Evolutionary conservation across 805 yeast genomes (phyloP), one percentile per base, ranked within the genome.

Genomic region (Zygotorulaspora florentina): DNA sequence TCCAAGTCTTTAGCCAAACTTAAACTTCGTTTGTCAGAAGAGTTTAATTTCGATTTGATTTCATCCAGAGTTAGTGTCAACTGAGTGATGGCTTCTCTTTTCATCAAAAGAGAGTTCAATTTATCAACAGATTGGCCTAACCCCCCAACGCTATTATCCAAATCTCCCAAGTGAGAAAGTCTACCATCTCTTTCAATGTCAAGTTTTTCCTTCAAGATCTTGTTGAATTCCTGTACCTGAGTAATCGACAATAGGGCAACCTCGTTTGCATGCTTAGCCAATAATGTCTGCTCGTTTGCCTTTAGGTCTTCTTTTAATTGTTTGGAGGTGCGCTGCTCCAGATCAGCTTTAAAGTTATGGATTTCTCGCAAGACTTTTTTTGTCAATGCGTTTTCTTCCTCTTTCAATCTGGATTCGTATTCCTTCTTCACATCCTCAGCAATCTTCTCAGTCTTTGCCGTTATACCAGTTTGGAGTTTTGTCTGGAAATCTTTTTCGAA

Each of bases 131-230:
- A 55, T 5, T 54, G 51, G 9, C 54, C 26, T 29, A 91, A 72
- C 29, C 75, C 73, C 20, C 66, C 71, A 42, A 85, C 70, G 56
- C 80, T 74, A 9, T 69, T 51, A 54, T 76, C 71, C 45, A 93
- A 73, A 46, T 80, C 77, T 28, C 75, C 74, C 58, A 93, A 73
- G 57, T 83, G 74, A 39, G 84, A 74, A 57, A 90, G 77, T 61
- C 93, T 82, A 23, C 89, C 87, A 52, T 82, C 74, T 68, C 98
- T 82, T 72, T 85, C 95, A 10, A 64, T 52, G 52, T 84, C 90
- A 43, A 90, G 76, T 48, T 76, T 76, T 44, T 77, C 74, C 38
- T 74, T 62, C 39, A 88, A 72, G 46, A 78, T 70, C 43, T 73
- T 70, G 51, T 81, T 77, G 62, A 86, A 81, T 59, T 79, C 81